Evolutionary conservation across 805 yeast species (phyloP), one percentile per base, ranked within the genome.

Genomic region (Dipodascopsis tothii): DNA sequence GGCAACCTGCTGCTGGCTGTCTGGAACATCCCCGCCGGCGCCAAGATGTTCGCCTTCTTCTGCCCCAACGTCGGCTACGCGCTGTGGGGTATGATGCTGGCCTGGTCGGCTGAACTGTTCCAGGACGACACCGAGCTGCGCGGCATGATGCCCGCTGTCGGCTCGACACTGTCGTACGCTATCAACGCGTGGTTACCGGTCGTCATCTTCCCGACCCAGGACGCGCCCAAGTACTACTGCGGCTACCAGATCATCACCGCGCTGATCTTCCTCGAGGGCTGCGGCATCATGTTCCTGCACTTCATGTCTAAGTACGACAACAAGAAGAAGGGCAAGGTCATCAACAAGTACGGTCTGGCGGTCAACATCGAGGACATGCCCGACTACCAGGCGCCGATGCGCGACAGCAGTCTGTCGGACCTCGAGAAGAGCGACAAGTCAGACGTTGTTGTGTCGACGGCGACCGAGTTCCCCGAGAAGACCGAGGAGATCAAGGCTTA

Each of bases 1-100:
- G 52, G 52, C 4, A 44, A 64, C 51, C 56, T 66, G 9, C 62
- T 68, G 14, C 56, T 65, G 33, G 69, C 68, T 1, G 68, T 67
- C 11, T 69, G 72, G 72, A 45, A 64, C 44, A 64, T 67, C 43
- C 67, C 71, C 2, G 57, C 56, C 44, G 72, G 67, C 11, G 65
- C 64, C 59, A 57, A 48, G 40, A 28, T 41, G 36, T 45, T 45
- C 39, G 50, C 52, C 5, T 47, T 48, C 41, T 45, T 48, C 45
- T 45, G 52, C 40, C 49, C 49, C 21, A 41, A 48, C 37, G 43
- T 48, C 30, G 48, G 49, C 4, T 48, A 48, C 40, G 27, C 50
- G 9, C 23, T 39, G 5, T 45, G 48, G 48, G 51, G 51, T 52
- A 56, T 56, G 33, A 52, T 54, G 33, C 51, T 48, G 17, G 54